A percentile compares a stretch with the other conserved stretches of the same genome.
phyloP scores from a whole-genome alignment of 2,329 filamentous ascomycete species.

The Colletotrichum chrysophilum region DNA sequence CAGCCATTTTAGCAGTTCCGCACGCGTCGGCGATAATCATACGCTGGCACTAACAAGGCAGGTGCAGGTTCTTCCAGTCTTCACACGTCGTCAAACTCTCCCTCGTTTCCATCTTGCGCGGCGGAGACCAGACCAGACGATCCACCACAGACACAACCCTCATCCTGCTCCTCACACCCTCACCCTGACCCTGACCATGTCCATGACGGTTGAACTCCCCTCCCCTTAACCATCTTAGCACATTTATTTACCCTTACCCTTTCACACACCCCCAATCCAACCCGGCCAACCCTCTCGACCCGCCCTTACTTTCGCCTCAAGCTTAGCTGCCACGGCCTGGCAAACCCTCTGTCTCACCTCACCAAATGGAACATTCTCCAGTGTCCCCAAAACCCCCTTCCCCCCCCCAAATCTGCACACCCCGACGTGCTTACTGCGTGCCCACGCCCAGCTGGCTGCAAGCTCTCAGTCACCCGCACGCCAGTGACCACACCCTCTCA shows the following conservation, averaged over 20 bases:
- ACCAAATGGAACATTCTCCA: neutral
- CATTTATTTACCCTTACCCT: neutral
- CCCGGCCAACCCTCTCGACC: neutral
- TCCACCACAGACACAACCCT: slow-evolving; percentile 19
- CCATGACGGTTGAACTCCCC: neutral
- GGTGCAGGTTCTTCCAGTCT: slow-evolving; percentile 1
- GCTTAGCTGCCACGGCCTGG: neutral
- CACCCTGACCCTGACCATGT: neutral
- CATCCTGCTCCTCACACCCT: neutral
- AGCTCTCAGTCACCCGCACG: neutral
- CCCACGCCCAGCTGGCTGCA: neutral
- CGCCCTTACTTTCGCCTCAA: neutral
- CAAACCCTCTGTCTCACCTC: neutral
- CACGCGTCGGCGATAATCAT: neutral
- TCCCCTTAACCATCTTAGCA: neutral
- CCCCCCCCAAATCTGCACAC: neutral
- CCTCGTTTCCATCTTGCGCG: slow-evolving; percentile 3
- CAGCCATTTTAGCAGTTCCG: neutral
- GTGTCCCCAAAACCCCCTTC: neutral
- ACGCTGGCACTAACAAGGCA: neutral
- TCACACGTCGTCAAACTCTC: slow-evolving; percentile 17
- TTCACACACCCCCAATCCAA: neutral
- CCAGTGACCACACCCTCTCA: neutral
- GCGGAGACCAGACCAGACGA: slow-evolving; percentile 17
- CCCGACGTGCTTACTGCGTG: neutral